Percentiles rank a stretch among this genome's conserved stretches.
phyloP scores from a whole-genome alignment of 306 rosid genomes.

The Gillenia trifoliata region DNA sequence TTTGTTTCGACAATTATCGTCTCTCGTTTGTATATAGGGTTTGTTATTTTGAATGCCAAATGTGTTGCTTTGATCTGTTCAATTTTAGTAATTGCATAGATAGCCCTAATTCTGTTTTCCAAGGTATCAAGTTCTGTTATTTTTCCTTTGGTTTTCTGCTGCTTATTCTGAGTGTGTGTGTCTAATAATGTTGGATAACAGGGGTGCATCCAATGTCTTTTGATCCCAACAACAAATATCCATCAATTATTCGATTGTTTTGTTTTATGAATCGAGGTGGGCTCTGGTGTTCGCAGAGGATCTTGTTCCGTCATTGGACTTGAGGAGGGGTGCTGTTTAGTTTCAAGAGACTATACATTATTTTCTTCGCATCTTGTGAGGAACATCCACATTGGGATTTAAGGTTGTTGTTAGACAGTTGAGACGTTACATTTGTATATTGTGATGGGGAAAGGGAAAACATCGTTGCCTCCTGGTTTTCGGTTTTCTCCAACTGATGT shows the following conservation, averaged over 20 bases:
- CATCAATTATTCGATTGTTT: slow-evolving; percentile 12
- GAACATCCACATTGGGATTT: not conserved
- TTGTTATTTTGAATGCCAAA: not conserved
- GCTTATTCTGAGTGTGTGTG: not conserved
- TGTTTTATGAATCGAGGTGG: slow-evolving; percentile 40
- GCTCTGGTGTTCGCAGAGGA: slow-evolving; percentile 39
- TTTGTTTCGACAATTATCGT: not conserved
- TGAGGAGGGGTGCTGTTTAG: slow-evolving; percentile 14
- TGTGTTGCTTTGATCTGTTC: not conserved
- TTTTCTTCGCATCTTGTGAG: slow-evolving; percentile 6
- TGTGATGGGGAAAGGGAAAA: slow-evolving; percentile 24
- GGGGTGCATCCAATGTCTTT: slow-evolving; percentile 44
- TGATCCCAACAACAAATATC: slow-evolving; percentile 29
- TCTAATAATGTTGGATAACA: slow-evolving; percentile 19
- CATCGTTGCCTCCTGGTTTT: slow-evolving; percentile 48
- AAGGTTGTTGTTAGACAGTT: not conserved
- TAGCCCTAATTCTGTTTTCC: not conserved
- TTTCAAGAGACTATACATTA: not conserved
- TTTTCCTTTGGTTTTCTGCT: not conserved
- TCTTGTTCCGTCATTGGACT: slow-evolving; percentile 53
- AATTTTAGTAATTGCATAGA: not conserved
- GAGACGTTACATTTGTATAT: not conserved
- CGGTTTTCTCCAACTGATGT: slow-evolving; percentile 65
- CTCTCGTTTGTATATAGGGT: not conserved
- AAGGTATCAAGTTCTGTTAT: not conserved